Conservation (phyloP, 257 asterid genomes). For the Solanum clarkiae region DNA sequence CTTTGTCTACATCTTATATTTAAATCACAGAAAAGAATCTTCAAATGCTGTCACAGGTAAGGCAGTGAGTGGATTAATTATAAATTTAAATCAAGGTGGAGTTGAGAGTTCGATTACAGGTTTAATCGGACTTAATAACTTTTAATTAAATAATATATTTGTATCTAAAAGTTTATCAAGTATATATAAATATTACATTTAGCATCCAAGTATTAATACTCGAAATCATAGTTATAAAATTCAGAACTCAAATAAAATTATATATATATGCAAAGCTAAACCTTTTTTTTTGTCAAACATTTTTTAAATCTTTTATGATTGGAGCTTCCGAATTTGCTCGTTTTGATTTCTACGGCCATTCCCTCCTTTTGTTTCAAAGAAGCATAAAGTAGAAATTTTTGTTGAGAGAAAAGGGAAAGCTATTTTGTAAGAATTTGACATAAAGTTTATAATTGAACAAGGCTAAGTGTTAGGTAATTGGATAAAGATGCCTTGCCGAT, state of each 20-base stretch:
- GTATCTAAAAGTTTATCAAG: too few relatives aligned
- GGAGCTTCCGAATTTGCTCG: too few relatives aligned
- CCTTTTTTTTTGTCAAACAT: neutral
- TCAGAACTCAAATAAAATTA: too few relatives aligned
- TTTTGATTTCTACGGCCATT: neutral
- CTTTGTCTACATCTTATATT: neutral
- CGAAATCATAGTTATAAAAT: too few relatives aligned
- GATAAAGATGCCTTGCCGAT: neutral
- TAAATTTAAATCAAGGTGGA: too few relatives aligned
- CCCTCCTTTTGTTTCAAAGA: neutral
- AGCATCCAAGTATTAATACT: too few relatives aligned
- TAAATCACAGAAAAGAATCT: neutral
- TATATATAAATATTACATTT: too few relatives aligned
- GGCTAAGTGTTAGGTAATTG: neutral
- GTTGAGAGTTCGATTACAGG: too few relatives aligned
- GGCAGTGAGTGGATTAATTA: too few relatives aligned
- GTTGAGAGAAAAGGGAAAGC: neutral
- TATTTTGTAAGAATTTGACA: neutral
- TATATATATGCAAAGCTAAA: neutral
- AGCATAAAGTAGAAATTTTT: neutral
- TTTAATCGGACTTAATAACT: too few relatives aligned
- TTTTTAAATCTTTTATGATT: too few relatives aligned
- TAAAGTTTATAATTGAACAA: neutral
- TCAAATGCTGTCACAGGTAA: neutral
- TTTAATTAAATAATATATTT: too few relatives aligned